Conservation (phyloP, 805 yeast species). For the Candida schatavii region DNA sequence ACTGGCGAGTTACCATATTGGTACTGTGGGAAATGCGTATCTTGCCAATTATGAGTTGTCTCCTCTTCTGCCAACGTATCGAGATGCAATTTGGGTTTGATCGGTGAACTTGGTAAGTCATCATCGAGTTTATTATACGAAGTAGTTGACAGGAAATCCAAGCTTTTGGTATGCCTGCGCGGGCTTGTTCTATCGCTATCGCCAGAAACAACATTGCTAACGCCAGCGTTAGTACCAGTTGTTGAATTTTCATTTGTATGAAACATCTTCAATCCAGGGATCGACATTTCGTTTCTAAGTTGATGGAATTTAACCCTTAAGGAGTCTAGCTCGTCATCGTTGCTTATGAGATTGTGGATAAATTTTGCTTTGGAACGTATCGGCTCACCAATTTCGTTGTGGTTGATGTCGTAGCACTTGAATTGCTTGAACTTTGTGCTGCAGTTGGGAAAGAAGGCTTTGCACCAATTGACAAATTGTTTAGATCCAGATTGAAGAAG, state of each 20-base stretch:
- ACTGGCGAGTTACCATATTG: neutral
- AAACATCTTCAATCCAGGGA: conserved; percentile 32
- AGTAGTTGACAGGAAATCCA: conserved; percentile 21
- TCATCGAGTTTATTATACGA: neutral
- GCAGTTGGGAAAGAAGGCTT: conserved; percentile 26
- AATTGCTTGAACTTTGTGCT: conserved; percentile 25
- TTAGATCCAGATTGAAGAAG: conserved; percentile 52
- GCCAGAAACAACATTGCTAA: neutral
- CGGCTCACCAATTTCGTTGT: conserved; percentile 23
- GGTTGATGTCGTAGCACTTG: conserved; percentile 18
- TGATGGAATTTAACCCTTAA: conserved; percentile 43
- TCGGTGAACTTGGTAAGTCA: conserved; percentile 1
- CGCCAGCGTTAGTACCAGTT: neutral
- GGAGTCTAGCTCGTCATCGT: conserved; percentile 29
- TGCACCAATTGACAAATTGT: conserved; percentile 48
- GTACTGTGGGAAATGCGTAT: neutral
- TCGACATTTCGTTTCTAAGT: conserved; percentile 40
- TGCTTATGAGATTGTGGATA: conserved; percentile 27
- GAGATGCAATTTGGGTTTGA: neutral
- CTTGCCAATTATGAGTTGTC: neutral
- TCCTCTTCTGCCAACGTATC: conserved; percentile 3
- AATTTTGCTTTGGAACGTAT: conserved; percentile 37
- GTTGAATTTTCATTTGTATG: conserved; percentile 12
- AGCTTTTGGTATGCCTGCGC: conserved; percentile 19
- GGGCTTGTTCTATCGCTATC: neutral